Conservation (phyloP, 305 asterid genomes). For the Withania somnifera region DNA sequence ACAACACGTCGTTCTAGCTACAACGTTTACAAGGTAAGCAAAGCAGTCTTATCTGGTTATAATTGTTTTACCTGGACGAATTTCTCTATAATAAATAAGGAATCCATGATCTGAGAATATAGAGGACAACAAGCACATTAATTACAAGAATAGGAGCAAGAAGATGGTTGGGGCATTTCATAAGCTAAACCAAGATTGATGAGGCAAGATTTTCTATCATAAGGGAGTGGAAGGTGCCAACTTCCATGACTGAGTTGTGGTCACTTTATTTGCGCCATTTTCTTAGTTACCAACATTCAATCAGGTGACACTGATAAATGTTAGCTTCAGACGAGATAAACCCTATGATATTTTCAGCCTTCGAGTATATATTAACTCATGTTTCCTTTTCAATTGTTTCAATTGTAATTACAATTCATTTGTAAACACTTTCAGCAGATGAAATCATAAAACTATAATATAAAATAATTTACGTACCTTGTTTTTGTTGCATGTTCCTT, state of each 20-base stretch:
- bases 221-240: background rate
- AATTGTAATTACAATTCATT: background rate
- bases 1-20: conserved; percentile 61
- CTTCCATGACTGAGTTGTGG: background rate
- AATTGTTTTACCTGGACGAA: background rate
- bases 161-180: background rate
- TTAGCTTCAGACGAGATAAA: background rate
- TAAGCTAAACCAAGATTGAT: background rate
- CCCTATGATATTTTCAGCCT: background rate
- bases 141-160: background rate
- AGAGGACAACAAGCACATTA: background rate
- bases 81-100: background rate
- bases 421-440: background rate
- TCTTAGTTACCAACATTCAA: background rate
- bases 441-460: background rate
- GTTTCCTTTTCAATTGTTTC: background rate
- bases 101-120: background rate
- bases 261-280: background rate
- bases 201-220: background rate
- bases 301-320: background rate
- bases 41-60: background rate
- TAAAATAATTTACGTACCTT: conserved; percentile 31
- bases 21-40: background rate
- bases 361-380: background rate
- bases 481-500: conserved; percentile 41